Conservation (phyloP, 2,329 filamentous ascomycete genomes). For the Aspergillus sp. region DNA sequence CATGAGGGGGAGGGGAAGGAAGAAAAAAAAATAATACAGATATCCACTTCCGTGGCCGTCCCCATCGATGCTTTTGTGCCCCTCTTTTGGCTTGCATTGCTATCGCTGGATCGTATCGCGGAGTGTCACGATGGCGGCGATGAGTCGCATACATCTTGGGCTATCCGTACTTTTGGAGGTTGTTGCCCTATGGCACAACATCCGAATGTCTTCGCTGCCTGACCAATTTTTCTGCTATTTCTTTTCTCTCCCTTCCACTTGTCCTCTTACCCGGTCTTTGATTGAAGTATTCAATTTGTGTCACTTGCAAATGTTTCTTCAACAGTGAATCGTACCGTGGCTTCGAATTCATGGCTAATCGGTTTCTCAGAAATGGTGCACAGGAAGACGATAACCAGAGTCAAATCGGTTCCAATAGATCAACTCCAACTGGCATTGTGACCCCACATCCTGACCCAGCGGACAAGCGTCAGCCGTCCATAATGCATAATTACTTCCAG, state of each 20-base stretch:
- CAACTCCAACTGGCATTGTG: conserved; percentile 83
- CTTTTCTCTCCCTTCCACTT: not conserved
- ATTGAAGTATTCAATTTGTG: not conserved
- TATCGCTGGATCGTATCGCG: no score
- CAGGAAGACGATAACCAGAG: conserved; percentile 40
- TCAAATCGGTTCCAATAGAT: conserved; percentile 64
- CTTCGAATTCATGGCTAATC: conserved; percentile 21
- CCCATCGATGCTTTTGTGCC: no score
- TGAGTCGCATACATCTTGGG: no score
- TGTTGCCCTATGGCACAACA: no score
- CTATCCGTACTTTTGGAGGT: no score
- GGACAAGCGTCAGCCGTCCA: conserved; percentile 92
- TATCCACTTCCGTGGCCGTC: no score
- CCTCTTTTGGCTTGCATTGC: no score
- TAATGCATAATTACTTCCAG: conserved; percentile 97
- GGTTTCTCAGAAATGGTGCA: conserved; percentile 17
- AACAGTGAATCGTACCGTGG: not conserved
- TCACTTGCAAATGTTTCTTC: conserved; percentile 3
- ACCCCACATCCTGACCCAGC: conserved; percentile 90
- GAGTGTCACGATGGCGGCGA: no score
- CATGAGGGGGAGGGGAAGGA: no score
- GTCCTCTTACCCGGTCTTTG: not conserved
- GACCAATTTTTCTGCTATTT: not conserved
- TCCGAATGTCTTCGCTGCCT: no score
- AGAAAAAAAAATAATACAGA: no score